These are phyloP conservation scores for Myotisia sp. DNA, from an alignment of 2,329 filamentous ascomycete species.

Conservation along the genomic window DNA sequence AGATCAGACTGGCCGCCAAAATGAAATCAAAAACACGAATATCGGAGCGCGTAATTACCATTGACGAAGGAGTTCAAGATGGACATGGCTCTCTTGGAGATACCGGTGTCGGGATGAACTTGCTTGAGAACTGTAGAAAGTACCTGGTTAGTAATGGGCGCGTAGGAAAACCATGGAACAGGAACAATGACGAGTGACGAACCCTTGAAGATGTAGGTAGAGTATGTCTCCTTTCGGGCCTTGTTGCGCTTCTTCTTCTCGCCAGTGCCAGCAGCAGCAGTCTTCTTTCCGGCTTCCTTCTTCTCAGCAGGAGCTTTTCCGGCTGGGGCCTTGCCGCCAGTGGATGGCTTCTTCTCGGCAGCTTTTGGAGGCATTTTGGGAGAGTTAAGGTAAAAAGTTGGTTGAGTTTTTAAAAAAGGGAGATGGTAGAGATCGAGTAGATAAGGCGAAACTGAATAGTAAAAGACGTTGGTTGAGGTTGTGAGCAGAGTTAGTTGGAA, in stretches of 20 bases:
- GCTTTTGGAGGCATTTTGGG: conserved; percentile 82
- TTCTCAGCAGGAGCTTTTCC: conserved; percentile 80
- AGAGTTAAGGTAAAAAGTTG: background rate
- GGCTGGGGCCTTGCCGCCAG: conserved; percentile 80
- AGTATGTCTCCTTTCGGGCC: conserved; percentile 99
- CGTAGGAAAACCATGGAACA: too few species aligned
- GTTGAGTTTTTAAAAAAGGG: conserved; percentile 9
- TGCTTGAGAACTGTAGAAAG: conserved; percentile 77
- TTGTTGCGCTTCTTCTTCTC: conserved; percentile 99
- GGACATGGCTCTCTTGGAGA: conserved; percentile 99
- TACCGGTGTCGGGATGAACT: conserved; percentile 99
- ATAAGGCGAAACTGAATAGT: conserved; percentile 13
- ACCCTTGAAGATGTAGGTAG: conserved; percentile 99
- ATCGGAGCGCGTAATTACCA: conserved; percentile 45
- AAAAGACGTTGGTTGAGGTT: conserved; percentile 5
- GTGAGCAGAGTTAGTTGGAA: conserved; percentile 12
- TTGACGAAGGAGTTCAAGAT: conserved; percentile 99
- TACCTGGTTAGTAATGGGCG: too few species aligned
- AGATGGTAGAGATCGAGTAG: conserved; percentile 22
- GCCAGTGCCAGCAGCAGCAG: conserved; percentile 62
- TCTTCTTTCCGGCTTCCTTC: conserved; percentile 99
- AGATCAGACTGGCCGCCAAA: too few species aligned
- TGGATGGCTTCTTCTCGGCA: conserved; percentile 93
- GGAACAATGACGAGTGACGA: conserved; percentile 24
- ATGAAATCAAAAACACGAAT: background rate